Evolutionary conservation across 2,329 filamentous ascomycete genomes (phyloP), one percentile per base, ranked within the genome.

Genomic region (Arthrobotrys sphaeroides): DNA sequence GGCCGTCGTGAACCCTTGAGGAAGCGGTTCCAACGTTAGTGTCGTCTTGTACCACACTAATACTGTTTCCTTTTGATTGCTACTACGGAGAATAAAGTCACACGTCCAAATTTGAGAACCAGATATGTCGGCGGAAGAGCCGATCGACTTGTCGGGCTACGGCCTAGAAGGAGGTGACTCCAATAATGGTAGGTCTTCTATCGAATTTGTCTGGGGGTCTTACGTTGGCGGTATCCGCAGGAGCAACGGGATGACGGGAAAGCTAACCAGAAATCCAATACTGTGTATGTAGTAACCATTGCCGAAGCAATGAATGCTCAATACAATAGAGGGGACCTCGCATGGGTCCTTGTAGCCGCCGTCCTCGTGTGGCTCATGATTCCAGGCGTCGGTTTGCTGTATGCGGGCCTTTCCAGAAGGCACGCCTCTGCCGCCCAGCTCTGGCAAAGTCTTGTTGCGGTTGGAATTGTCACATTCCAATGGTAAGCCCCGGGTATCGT

Each of bases 341-440:
- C 90, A 68, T 97, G 92, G 90, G 88, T 96, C 81, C 85, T 93
- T 80, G 88, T 89, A 62, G 89, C 88, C 40, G 73, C 73, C 9
- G 77, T 75, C 20, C 59, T 90, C 64, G 88, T 90, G 64, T 90
- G 87, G 85, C 81, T 90, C 59, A 90, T 90, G 80, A 88, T 90
- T 68, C 89, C 89, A 0, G 89, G 88, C 18, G 88, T 90, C 78
- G 88, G 88, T 53, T 84, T 90, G 5, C 83, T 90, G 0, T 90
- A 90, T 81, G 86, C 87, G 68, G 89, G 89, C 64, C 84, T 90
- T 26, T 85, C 88, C 3, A 85, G 88, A 33, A 84, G 88, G 77
- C 90, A 90, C 82, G 89, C 87, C 12, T 86, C 88, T 4, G 83
- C 90, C 26, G 83, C 88, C 2, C 83, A 90, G 55, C 83, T 90